phyloP scores from a whole-genome alignment of 2,329 filamentous ascomycete species.

The Coniochaeta sp. region DNA sequence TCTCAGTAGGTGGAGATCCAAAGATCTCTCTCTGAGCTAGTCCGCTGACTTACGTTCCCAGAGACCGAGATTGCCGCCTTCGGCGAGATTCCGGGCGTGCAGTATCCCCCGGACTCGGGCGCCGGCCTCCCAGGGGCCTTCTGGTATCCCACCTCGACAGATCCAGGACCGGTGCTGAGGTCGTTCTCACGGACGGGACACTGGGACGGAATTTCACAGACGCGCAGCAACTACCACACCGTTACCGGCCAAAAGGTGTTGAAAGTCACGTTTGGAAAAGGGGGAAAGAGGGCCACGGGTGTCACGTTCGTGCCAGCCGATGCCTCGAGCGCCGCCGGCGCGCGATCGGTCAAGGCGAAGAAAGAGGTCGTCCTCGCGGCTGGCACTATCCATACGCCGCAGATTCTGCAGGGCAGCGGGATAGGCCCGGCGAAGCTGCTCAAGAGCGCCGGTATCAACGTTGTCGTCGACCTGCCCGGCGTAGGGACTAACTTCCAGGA shows the following conservation, averaged over 20 bases:
- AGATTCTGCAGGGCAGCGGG: constrained; percentile 35
- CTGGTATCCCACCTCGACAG: too few species aligned
- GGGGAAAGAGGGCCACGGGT: constrained; percentile 22
- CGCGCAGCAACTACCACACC: too few species aligned
- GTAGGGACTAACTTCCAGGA: constrained; percentile 45
- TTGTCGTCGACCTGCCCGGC: constrained; percentile 50
- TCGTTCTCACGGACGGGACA: too few species aligned
- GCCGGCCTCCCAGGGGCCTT: too few species aligned
- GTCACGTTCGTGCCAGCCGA: constrained; percentile 14
- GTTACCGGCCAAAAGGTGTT: constrained; percentile 23
- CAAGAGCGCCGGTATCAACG: constrained; percentile 36
- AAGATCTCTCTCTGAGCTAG: too few species aligned
- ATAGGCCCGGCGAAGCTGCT: constrained; percentile 29
- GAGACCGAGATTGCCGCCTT: too few species aligned
- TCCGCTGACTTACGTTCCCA: too few species aligned
- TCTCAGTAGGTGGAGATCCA: too few species aligned
- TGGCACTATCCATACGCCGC: constrained; percentile 33
- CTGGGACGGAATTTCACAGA: too few species aligned
- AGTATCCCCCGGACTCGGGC: too few species aligned
- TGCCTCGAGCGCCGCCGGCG: constrained; percentile 8
- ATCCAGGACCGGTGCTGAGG: too few species aligned
- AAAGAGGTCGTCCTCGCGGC: constrained; percentile 35
- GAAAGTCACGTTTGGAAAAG: constrained; percentile 30
- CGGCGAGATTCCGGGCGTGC: too few species aligned
- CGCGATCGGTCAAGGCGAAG: constrained; percentile 12